Evolutionary conservation across 768 basidiomycete genomes (phyloP), one percentile per base, ranked within the genome.

Genomic region (Leucogyrophana mollusca): DNA sequence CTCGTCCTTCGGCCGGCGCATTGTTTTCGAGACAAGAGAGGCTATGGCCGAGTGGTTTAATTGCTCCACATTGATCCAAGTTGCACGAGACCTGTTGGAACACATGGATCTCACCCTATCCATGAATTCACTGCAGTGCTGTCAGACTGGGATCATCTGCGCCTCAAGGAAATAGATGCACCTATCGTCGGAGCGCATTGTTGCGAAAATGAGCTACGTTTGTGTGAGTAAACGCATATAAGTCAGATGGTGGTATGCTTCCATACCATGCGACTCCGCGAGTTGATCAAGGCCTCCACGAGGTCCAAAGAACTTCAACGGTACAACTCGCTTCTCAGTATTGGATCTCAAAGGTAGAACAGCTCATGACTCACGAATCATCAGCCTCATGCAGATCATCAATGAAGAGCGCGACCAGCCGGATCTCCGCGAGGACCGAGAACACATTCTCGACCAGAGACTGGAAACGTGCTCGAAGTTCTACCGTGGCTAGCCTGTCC

Each of bases 301-400:
- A 89, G 72, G 56, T 85, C 83, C 45, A 89, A 56, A 3, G 85
- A 81, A 25, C 84, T 86, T 42, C 13, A 13, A 30, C 27, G 27
- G 27, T 13, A 13, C 7, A 13, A 13, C 6, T 30, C 27, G n/a
- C n/a, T n/a, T n/a, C 38, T 30, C 42, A 30, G 30, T 7, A 34
- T 23, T 21, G 24, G 17, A 21, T 9, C 16, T n/a, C 33, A 3
- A 35, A 35, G 24, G 17, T 10, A 30, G 24, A 32, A 35, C 20
- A 45, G 22, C 36, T 50, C 54, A 55, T 32, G 59, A 58, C 62
- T 41, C 45, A 87, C 78, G 83, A 83, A 49, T 82, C 78, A 58
- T 87, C 82, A 8, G 87, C 85, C 54, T 85, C 85, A 49, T 89
- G 87, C 13, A 87, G 62, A 60, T 87, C 85, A 56, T 87, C 85